Conservation (phyloP, 2,329 filamentous ascomycete genomes). For the Diaporthe vaccinii region DNA sequence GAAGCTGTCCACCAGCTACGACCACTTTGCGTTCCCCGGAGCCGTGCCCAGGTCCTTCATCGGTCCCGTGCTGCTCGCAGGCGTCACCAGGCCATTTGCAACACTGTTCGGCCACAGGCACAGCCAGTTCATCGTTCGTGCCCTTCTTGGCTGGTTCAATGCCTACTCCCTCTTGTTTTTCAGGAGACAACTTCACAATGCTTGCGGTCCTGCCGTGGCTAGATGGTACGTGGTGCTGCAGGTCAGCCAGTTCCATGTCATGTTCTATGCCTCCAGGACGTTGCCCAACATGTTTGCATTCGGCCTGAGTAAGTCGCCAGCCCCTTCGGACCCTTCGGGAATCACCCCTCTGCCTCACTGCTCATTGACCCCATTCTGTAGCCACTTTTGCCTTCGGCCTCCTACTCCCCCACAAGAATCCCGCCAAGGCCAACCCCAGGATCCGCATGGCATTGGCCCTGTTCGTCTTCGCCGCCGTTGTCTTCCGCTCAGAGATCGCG, state of each 20-base stretch:
- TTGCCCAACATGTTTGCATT: conserved; percentile 98
- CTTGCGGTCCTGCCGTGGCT: conserved; percentile 77
- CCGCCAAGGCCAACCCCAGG: conserved; percentile 54
- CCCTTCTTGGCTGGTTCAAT: conserved; percentile 83
- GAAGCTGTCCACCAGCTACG: conserved; percentile 76
- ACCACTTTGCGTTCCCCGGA: conserved; percentile 92
- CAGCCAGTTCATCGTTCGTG: conserved; percentile 76
- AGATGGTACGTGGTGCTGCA: conserved; percentile 87
- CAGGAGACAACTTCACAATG: conserved; percentile 70
- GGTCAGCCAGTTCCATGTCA: conserved; percentile 88
- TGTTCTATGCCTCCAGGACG: conserved; percentile 92
- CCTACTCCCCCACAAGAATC: conserved; percentile 55
- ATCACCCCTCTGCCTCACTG: neutral
- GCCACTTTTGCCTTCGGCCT: conserved; percentile 75
- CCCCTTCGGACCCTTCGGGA: neutral
- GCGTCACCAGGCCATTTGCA: conserved; percentile 76
- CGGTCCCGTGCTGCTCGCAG: conserved; percentile 82
- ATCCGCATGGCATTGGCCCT: conserved; percentile 78
- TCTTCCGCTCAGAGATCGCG: conserved; percentile 92
- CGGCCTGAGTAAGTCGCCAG: conserved; percentile 75
- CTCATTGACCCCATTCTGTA: conserved; percentile 48
- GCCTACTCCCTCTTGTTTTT: conserved; percentile 77
- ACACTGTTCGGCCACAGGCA: conserved; percentile 67
- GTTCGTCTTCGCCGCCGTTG: conserved; percentile 82
- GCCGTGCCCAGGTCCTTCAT: conserved; percentile 93